Evolutionary conservation across 495 filamentous ascomycete species (phyloP), one percentile per base, ranked within the genome.

Genomic region (Talaromyces stipitatus): DNA sequence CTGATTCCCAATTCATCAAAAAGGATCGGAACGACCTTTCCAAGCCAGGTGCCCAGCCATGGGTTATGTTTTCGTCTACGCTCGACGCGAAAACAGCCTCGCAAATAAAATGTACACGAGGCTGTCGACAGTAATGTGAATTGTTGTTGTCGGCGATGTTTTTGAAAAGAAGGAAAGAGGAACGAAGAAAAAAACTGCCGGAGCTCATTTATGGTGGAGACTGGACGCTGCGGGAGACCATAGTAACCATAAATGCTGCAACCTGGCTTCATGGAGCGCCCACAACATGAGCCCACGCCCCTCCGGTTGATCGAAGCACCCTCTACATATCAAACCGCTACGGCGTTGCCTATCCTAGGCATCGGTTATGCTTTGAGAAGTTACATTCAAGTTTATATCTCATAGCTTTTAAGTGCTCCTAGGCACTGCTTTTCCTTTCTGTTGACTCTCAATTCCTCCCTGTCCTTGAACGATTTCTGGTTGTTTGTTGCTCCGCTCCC

Each of bases 31-130:
- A 87, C 72, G 82, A 82, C 78, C 72, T 78, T 79, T 88, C 83
- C 78, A 87, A 82, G 68, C 71, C 79, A 80, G 85, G 86, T 84
- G 86, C 86, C 86, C 86, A 90, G 86, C 84, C 76, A 87, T 81
- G 82, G 84, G 86, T 79, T 65, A 63, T 62, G 57, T 73, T n/a
- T 70, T 62, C 57, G 60, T 89, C 83, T 89, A 67, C 84, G 86
- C 85, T 66, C 82, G 87, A 85, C 78, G 76, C 80, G 78, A 85
- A 82, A 85, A 83, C 85, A 84, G 71, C 69, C 71, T 75, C 72
- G 65, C 69, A 73, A 80, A 70, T 50, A 63, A 62, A 58, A 62
- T 58, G 66, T 51, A 67, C 71, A 64, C 51, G 68, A 81, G 77
- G 73, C 68, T 83, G 84, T 72, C 77, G 76, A 75, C 67, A 83